Evolutionary conservation across 2,329 filamentous ascomycete species (phyloP).

Genomic region (Calonectria pseudoreteaudii): DNA sequence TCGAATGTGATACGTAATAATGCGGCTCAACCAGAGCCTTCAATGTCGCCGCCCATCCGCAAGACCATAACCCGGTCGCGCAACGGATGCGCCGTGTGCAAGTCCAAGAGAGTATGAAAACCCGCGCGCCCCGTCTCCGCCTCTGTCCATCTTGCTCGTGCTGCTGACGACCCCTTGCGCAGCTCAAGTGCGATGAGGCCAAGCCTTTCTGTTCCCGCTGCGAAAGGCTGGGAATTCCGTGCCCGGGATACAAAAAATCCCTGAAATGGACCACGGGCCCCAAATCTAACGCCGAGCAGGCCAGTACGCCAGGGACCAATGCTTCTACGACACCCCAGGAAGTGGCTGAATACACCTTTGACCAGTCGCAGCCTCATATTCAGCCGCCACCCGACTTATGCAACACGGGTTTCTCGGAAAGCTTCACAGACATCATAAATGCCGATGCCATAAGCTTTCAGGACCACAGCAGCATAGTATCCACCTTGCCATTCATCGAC

Average conservation of each 20-base stretch:
- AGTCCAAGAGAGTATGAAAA: constrained; percentile 35
- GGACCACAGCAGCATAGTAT: constrained; percentile 14
- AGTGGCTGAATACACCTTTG: constrained; percentile 17
- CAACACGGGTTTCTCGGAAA: constrained; percentile 25
- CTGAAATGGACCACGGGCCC: constrained; percentile 31
- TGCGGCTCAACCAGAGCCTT: not conserved
- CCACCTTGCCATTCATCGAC: constrained; percentile 29
- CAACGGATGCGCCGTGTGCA: constrained; percentile 37
- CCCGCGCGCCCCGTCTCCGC: not conserved
- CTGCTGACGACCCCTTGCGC: constrained; percentile 9
- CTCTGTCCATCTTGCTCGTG: not conserved
- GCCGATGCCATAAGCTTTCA: constrained; percentile 9
- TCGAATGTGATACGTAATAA: constrained; percentile 6
- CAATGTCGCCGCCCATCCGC: constrained; percentile 27
- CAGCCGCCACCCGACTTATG: constrained; percentile 26
- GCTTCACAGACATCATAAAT: constrained; percentile 25
- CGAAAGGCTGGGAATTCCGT: constrained; percentile 37
- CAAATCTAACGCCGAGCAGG: constrained; percentile 16
- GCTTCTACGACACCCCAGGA: constrained; percentile 14
- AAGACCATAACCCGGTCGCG: constrained; percentile 38
- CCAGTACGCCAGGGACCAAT: constrained; percentile 15
- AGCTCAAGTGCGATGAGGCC: constrained; percentile 39
- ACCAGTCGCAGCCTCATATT: constrained; percentile 14
- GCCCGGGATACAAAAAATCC: constrained; percentile 37
- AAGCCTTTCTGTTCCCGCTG: constrained; percentile 36